Conservation (phyloP, 495 filamentous ascomycete species). For the Penicillium maclennaniae region DNA sequence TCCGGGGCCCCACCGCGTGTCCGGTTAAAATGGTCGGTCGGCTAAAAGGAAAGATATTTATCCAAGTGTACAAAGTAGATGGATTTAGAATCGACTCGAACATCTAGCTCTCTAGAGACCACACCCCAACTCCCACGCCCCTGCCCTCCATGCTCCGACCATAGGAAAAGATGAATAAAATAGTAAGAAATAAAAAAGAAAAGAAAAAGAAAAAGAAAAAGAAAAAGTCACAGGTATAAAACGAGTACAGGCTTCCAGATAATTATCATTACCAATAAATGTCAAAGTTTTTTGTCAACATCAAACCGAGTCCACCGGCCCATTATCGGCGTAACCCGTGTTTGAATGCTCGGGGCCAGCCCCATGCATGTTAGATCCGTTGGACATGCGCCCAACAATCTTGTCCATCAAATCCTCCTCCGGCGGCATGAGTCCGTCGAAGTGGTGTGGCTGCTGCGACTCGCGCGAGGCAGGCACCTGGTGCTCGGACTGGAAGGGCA, state of each 20-base stretch:
- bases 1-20: neutral
- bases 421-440: conserved; percentile 35
- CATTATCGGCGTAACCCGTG: conserved; percentile 29
- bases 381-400: conserved; percentile 37
- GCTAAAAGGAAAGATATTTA: conserved; percentile 1
- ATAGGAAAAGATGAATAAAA: too few species aligned
- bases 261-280: conserved; percentile 31
- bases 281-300: conserved; percentile 1
- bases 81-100: conserved; percentile 1
- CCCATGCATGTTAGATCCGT: conserved; percentile 37
- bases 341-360: conserved; percentile 35
- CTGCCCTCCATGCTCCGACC: neutral
- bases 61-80: conserved; percentile 1
- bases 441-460: conserved; percentile 32
- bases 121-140: neutral
- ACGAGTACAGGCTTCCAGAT: conserved; percentile 21
- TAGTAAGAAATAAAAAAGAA: neutral
- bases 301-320: conserved; percentile 35
- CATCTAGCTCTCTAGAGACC: neutral
- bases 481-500: conserved; percentile 36
- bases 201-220: conserved; percentile 1
- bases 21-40: conserved; percentile 8
- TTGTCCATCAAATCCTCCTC: conserved; percentile 45
- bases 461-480: conserved; percentile 34
- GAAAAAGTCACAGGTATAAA: conserved; percentile 19